Conservation (phyloP, 257 asterid species). For the Forsythia viridissima region DNA sequence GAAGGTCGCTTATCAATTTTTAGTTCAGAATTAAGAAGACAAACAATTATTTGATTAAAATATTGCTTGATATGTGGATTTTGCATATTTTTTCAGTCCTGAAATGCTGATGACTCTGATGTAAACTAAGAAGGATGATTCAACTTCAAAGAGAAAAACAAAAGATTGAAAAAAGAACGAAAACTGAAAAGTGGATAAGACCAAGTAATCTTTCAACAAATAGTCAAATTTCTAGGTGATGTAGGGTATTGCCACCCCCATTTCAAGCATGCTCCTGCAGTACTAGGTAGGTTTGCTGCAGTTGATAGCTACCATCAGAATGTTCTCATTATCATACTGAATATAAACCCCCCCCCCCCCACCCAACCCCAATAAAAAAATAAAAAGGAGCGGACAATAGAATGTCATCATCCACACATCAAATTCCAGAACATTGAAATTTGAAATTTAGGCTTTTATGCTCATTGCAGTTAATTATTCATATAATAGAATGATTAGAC, state of each 20-base stretch:
- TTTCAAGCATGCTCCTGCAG: too few relatives aligned
- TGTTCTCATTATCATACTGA: background rate
- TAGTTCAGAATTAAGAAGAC: background rate
- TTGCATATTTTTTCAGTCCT: background rate
- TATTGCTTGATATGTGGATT: background rate
- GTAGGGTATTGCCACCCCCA: too few relatives aligned
- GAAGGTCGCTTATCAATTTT: too few relatives aligned
- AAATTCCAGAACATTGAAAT: background rate
- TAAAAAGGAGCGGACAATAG: too few relatives aligned
- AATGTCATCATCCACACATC: background rate
- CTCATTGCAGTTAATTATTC: background rate
- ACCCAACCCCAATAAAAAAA: too few relatives aligned
- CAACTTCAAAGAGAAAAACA: background rate
- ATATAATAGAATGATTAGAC: background rate
- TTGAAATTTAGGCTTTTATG: background rate
- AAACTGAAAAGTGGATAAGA: slow-evolving; percentile 1
- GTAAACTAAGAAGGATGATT: background rate
- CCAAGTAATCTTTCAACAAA: background rate
- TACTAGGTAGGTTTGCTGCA: background rate
- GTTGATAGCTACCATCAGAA: background rate
- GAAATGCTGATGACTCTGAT: background rate
- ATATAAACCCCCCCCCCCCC: background rate
- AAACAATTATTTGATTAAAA: background rate
- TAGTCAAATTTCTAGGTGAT: background rate
- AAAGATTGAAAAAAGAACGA: background rate